These are phyloP conservation scores for Bretziella fagacearum DNA, from an alignment of 2,329 filamentous ascomycete species.

Conservation along the genomic window DNA sequence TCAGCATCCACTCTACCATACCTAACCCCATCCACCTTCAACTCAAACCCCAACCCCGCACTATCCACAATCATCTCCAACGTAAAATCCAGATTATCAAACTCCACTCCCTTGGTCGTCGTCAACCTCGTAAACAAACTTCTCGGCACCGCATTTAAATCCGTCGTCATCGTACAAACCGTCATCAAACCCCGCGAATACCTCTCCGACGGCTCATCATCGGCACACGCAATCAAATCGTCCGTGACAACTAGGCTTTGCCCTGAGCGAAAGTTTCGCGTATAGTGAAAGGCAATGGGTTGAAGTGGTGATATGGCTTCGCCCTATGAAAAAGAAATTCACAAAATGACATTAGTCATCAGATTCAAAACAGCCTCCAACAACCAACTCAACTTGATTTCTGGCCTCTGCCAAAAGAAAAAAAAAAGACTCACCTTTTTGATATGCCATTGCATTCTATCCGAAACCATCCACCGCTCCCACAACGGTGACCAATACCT, in stretches of 20 bases:
- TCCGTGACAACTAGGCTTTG: slow-evolving; percentile 65
- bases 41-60: slow-evolving; percentile 57
- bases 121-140: slow-evolving; percentile 58
- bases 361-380: no score
- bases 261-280: slow-evolving; percentile 63
- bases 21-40: slow-evolving; percentile 60
- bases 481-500: slow-evolving; percentile 65
- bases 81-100: slow-evolving; percentile 67
- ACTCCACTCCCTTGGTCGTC: slow-evolving; percentile 63
- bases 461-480: slow-evolving; percentile 70
- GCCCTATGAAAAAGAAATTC: slow-evolving; percentile 33
- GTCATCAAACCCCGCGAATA: slow-evolving; percentile 47
- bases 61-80: slow-evolving; percentile 71
- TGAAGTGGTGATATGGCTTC: slow-evolving; percentile 56
- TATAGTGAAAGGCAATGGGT: slow-evolving; percentile 71
- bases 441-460: slow-evolving; percentile 77
- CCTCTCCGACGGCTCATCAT: slow-evolving; percentile 45
- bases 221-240: slow-evolving; percentile 60
- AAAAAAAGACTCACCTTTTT: slow-evolving; percentile 39
- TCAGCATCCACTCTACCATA: slow-evolving; percentile 65
- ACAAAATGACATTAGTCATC: neutral
- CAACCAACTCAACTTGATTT: no score
- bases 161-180: slow-evolving; percentile 67
- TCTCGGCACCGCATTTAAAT: slow-evolving; percentile 57
- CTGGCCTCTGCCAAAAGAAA: no score